Percentiles rank a stretch among this genome's conserved stretches.
Evolutionary conservation across 768 basidiomycete genomes (phyloP).

Genomic region (Boletus speciosus): DNA sequence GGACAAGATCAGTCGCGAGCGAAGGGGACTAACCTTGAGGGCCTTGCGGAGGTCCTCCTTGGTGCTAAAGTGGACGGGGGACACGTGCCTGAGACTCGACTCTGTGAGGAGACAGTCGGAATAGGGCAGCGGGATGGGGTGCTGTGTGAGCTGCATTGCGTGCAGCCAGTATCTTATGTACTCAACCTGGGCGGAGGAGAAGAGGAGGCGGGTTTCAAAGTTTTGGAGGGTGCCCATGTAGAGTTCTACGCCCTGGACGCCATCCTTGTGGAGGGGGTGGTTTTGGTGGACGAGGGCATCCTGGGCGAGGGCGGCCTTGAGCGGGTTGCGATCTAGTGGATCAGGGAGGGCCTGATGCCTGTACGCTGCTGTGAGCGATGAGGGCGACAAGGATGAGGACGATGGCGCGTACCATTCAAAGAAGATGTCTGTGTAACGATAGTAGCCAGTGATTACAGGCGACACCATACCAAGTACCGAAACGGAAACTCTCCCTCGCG

Average conservation of each 20-base stretch:
- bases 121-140: constrained; percentile 68
- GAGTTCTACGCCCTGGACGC: constrained; percentile 64
- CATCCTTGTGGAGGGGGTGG: constrained; percentile 66
- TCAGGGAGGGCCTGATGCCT: constrained; percentile 61
- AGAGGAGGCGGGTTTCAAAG: constrained; percentile 76
- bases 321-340: constrained; percentile 51
- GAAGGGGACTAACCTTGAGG: constrained; percentile 46
- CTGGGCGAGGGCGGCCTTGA: constrained; percentile 73
- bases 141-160: constrained; percentile 62
- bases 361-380: neutral
- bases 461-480: constrained; percentile 28
- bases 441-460: constrained; percentile 64
- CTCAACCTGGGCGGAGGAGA: constrained; percentile 81
- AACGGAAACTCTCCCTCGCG: constrained; percentile 5
- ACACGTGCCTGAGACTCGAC: constrained; percentile 54
- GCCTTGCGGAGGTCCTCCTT: constrained; percentile 54
- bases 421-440: constrained; percentile 82
- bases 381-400: neutral
- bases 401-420: constrained; percentile 63
- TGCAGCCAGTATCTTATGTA: constrained; percentile 84
- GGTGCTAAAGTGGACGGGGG: constrained; percentile 54
- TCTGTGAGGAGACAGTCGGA: constrained; percentile 70
- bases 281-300: constrained; percentile 66
- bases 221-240: constrained; percentile 72
- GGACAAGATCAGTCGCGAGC: neutral